These are phyloP conservation scores for Spinacia oleracea DNA, from an alignment of 179 eudicot genomes.

Conservation along the genomic window DNA sequence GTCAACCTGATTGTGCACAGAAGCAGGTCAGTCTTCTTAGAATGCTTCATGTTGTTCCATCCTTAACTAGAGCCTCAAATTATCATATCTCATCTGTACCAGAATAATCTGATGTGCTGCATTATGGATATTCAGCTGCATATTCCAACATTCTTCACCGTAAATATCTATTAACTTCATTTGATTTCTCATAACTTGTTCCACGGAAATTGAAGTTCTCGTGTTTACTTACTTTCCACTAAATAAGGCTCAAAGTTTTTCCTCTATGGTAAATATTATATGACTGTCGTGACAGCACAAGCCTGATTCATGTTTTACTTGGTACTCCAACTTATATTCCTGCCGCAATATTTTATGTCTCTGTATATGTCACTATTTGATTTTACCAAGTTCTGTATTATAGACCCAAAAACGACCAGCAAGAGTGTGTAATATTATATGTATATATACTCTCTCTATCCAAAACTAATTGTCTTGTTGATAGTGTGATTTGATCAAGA, in stretches of 20 bases:
- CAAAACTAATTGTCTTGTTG: no score
- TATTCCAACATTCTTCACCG: not conserved
- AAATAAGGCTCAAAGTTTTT: not conserved
- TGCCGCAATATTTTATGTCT: not conserved
- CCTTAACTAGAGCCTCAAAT: not conserved
- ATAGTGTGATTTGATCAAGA: no score
- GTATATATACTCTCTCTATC: no score
- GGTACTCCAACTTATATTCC: not conserved
- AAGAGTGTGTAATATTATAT: no score
- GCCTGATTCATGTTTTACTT: not conserved
- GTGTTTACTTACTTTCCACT: not conserved
- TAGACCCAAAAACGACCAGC: not conserved
- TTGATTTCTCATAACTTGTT: not conserved
- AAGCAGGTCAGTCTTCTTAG: constrained; percentile 66
- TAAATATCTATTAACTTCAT: not conserved
- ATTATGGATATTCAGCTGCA: not conserved
- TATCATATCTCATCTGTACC: not conserved
- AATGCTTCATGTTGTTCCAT: not conserved
- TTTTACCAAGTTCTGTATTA: not conserved
- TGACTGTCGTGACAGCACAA: not conserved
- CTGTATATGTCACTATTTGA: not conserved
- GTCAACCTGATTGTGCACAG: constrained; percentile 74
- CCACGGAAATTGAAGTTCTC: not conserved
- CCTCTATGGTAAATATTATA: not conserved
- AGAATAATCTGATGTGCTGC: not conserved